Base-by-base conservation (phyloP, 441 rosid species). In the Metrosideros polymorpha region DNA sequence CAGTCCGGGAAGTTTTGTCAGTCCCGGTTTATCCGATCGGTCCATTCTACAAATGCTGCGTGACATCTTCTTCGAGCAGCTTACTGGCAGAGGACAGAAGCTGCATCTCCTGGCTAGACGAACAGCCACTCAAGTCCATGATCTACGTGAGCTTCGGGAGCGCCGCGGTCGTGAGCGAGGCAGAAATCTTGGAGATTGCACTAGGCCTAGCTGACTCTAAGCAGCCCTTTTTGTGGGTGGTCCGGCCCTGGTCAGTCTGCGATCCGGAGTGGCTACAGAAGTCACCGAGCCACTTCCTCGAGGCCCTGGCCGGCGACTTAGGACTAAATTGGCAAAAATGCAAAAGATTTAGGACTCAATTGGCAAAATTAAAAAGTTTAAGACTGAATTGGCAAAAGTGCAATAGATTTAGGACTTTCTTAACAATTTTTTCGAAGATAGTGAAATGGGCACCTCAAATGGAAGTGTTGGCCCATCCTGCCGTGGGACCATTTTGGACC, bases 21-120 rank as follows among this genome's bases (percentile, higher is more conserved):
- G 63, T 86, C 77, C 93, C 91, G 1, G 8, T 50, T 19, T 94
- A 92, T 85, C 87, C 89, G 1, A 63, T 93, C 2, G 92, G 94
- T 53, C 96, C 94, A 45, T 82, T 86, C 86, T 86, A 76, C 84
- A 71, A 87, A 25, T 32, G 49, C 59, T 87, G 66, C 77, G 3
- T 35, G 45, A 82, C 84, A 6, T 50, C 43, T 15, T 47, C 86
- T 54, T 84, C 79, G 54, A 85, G 86, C 76, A 76, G 88, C 57
- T 75, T 84, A 17, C 12, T 84, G 43, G 32, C 66, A 7, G 55
- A 84, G 10, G 83, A 87, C 12, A 30, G 57, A 27, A 45, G 76
- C 51, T 84, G 86, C 55, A 54, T 84, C 75, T 42, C 88, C 25
- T 87, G 88, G 63, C 84, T 87, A 25, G 88, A 87, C 42, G 47